Conservation (phyloP, 2,329 filamentous ascomycete genomes). For the Bipolaris cookei region DNA sequence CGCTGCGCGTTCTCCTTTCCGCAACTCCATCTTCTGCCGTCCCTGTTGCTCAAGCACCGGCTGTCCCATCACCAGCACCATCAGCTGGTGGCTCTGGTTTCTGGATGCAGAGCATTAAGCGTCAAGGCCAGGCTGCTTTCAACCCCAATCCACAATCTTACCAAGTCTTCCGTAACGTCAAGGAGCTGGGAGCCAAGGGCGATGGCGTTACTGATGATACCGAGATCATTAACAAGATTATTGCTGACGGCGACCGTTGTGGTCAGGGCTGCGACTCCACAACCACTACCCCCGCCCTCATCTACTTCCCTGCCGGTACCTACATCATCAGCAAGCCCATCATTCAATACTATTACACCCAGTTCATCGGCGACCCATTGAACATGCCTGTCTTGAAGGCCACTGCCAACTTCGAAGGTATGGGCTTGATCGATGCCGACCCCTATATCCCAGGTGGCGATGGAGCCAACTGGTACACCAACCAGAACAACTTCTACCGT, state of each 20-base stretch:
- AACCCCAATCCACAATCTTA: slow-evolving; percentile 62
- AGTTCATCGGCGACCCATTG: slow-evolving; percentile 82
- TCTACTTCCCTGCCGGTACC: slow-evolving; percentile 90
- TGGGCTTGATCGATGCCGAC: slow-evolving; percentile 87
- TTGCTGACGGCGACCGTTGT: slow-evolving; percentile 79
- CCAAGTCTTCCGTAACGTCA: slow-evolving; percentile 63
- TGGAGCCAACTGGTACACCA: slow-evolving; percentile 58
- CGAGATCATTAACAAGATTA: slow-evolving; percentile 82
- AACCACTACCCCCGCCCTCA: slow-evolving; percentile 81
- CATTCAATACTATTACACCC: slow-evolving; percentile 89
- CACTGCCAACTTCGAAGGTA: slow-evolving; percentile 70
- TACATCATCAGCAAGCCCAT: slow-evolving; percentile 83
- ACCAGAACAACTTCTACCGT: slow-evolving; percentile 63
- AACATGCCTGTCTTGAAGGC: slow-evolving; percentile 75
- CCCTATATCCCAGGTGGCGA: slow-evolving; percentile 74
- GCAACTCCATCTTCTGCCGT: slow-evolving; percentile 37
- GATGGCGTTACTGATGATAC: slow-evolving; percentile 82
- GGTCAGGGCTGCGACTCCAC: slow-evolving; percentile 81
- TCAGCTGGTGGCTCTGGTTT: slow-evolving; percentile 55
- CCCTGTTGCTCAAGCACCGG: slow-evolving; percentile 36
- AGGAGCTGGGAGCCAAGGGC: slow-evolving; percentile 55
- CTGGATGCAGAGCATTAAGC: slow-evolving; percentile 74
- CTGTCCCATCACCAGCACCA: slow-evolving; percentile 16
- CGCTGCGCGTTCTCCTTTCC: slow-evolving; percentile 47
- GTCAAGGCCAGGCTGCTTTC: slow-evolving; percentile 73